Base-by-base conservation (phyloP, 345 rosid species). In the Ceriops zippeliana region DNA sequence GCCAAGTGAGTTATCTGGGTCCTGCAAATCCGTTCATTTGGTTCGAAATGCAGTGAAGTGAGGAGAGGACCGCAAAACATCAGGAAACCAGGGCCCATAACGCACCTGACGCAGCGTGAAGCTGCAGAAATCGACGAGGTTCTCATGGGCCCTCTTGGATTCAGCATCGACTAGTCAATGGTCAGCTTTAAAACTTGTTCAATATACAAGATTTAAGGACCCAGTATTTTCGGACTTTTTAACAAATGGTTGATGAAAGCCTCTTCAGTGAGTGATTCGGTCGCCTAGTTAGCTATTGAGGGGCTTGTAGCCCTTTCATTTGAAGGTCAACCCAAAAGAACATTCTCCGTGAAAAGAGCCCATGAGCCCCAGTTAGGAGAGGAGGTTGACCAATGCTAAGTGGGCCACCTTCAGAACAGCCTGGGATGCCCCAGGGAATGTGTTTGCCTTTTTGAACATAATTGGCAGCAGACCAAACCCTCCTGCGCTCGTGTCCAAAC, bases 141-240 rank as follows among this genome's bases (percentile, higher is more conserved):
- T 54, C 93, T 95, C 78, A 90, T 91, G 98, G 99, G 97, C 16
- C 88, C 96, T 72, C 90, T 95, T 27, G 97, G 97, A 10, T 90
- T 90, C 76, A 79, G 89, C 80, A 88, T 95, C 67, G 93, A 95
- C 77, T 96, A 90, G 86, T 79, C 90, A 66, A 95, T 95, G 97
- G 97, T 88, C 53, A 34, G 37, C 37, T 34, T 34, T 7, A 42
- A 13, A 42, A 42, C 19, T 2, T 13, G 49, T 13, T 42, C 49
- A 42, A 11, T 42, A 13, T 11, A 42, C 17, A 13, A 13, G 49
- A 3, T 42, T 42, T 42, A 15, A 13, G 3, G 49, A 42, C 19
- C 19, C 49, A 13, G 5, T 42, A 11, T 42, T 42, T 42, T 60
- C 62, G 57, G 58, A 53, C 53, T 35, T 57, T 47, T 59, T 30